Conservation (phyloP, 1,139 yeast genomes). For the Suhomyces chickasaworum region DNA sequence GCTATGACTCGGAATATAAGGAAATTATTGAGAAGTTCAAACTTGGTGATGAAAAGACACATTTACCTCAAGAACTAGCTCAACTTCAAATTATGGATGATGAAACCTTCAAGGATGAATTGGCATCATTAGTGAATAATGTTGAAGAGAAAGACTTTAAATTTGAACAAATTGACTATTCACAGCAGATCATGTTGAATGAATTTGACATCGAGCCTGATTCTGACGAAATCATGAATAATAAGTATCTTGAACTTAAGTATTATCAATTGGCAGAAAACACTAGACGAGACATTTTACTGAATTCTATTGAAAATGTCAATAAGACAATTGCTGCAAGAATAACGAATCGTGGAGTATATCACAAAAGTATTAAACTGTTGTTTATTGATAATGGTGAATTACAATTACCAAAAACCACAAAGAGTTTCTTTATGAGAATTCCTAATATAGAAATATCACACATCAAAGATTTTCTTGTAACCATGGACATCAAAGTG, state of each 20-base stretch:
- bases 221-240: conserved; percentile 16
- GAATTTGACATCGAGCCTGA: conserved; percentile 16
- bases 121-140: conserved; percentile 28
- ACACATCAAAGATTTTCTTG: conserved; percentile 19
- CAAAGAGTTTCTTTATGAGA: conserved; percentile 35
- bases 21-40: conserved; percentile 5
- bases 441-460: conserved; percentile 32
- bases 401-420: conserved; percentile 34
- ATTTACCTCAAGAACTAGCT: conserved; percentile 11
- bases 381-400: conserved; percentile 34
- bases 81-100: conserved; percentile 11
- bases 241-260: conserved; percentile 30
- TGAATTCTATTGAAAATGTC: conserved; percentile 45
- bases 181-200: conserved; percentile 13
- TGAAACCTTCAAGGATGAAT: conserved; percentile 24
- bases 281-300: conserved; percentile 54
- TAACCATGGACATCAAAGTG: conserved; percentile 26
- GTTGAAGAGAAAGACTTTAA: conserved; percentile 19
- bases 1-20: conserved; percentile 37
- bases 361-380: conserved; percentile 14
- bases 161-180: conserved; percentile 12
- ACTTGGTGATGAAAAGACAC: background rate
- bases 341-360: conserved; percentile 29
- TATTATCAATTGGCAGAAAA: conserved; percentile 67
- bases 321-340: conserved; percentile 27